Conservation (phyloP, 371 early-diverging fungal species). For the Vairimorpha ceranae region DNA sequence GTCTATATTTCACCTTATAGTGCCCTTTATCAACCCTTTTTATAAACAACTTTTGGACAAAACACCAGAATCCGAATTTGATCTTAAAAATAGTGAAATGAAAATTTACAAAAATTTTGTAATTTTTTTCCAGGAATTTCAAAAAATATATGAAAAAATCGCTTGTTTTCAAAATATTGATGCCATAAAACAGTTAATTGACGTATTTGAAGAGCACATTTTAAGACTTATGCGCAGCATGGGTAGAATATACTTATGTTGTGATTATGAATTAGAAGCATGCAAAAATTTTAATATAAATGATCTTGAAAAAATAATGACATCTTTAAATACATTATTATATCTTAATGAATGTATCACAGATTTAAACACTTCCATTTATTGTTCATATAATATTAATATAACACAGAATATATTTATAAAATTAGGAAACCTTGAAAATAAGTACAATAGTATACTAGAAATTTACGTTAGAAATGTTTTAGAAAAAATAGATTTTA, state of each 20-base stretch:
- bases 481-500: slow-evolving; percentile 8
- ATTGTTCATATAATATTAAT: neutral
- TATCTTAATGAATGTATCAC: neutral
- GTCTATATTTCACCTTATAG: slow-evolving; percentile 37
- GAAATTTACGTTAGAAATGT: slow-evolving; percentile 10
- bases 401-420: neutral
- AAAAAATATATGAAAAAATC: slow-evolving; percentile 22
- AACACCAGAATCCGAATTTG: neutral
- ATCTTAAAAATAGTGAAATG: slow-evolving; percentile 31
- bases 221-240: neutral
- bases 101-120: slow-evolving; percentile 36
- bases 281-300: slow-evolving; percentile 6
- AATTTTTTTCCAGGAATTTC: slow-evolving; percentile 43
- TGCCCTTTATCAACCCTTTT: slow-evolving; percentile 37
- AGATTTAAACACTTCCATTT: neutral
- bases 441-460: slow-evolving; percentile 1
- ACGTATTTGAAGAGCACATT: slow-evolving; percentile 16
- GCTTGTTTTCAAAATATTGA: slow-evolving; percentile 40
- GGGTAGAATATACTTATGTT: slow-evolving; percentile 23
- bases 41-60: slow-evolving; percentile 12
- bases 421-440: slow-evolving; percentile 11
- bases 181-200: slow-evolving; percentile 10
- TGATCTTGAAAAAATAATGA: neutral
- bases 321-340: neutral
- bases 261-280: slow-evolving; percentile 35